Base-by-base conservation (phyloP, 2,329 filamentous ascomycete species). In the Fusarium pseudonygamai region DNA sequence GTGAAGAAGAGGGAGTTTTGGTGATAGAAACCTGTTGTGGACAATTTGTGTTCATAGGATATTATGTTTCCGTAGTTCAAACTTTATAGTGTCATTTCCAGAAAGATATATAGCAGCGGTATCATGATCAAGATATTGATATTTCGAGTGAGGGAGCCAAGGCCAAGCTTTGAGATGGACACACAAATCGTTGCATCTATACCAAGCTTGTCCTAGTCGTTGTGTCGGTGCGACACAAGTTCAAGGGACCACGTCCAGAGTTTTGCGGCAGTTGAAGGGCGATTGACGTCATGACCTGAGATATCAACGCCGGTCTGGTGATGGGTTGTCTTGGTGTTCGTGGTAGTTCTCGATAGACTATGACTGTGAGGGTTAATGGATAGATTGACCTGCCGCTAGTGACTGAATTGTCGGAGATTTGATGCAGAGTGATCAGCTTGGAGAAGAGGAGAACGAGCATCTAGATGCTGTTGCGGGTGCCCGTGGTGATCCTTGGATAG, bases 241-340 rank as follows among this genome's bases (percentile, higher is more conserved):
- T 59, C 67, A 64, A 73, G 67, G 71, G 67, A 72, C 71, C 67
- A 64, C 37, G 37, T 32, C 52, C 45, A 55, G 42, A 62, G 24
- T 59, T 64, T 63, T 59, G 45, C 46, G 36, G 36, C 45, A 67
- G 47, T 28, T 69, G 18, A 15, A 42, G 22, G 46, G 34, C 12
- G 32, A 28, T 66, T 76, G 74, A 76, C 74, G 74, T 76, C 74
- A 76, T 64, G 47, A 52, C 45, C 20, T 43, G 6, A 34, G 43
- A 53, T 46, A 12, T 64, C 28, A 26, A 46, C 62, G 46, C 59
- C 28, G 42, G 60, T 75, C 73, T 69, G 46, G 49, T 75, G 69
- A 71, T 71, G 42, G 46, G 45, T 63, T 42, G 36, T 46, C 32
- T 52, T 73, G 69, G 55, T 64, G 62, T 64, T 75, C 58, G 67